phyloP scores from a whole-genome alignment of 2,329 filamentous ascomycete genomes.

The Amylocarpus encephaloides region DNA sequence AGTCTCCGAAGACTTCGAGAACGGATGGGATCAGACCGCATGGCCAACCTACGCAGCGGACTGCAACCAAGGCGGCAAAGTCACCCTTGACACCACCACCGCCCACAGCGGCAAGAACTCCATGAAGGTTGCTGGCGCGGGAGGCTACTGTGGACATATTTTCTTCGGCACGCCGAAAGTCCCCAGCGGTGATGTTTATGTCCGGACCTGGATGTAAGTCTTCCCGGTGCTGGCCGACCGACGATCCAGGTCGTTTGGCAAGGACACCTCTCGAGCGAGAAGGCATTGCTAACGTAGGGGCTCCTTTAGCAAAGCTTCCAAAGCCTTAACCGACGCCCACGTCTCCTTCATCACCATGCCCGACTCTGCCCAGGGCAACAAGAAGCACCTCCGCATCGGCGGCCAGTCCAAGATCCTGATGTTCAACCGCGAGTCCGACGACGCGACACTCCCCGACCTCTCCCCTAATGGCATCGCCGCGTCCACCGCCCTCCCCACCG shows the following conservation, averaged over 20 bases:
- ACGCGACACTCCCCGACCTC: conserved; percentile 55
- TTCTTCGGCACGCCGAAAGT: conserved; percentile 54
- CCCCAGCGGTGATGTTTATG: conserved; percentile 51
- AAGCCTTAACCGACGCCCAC: conserved; percentile 51
- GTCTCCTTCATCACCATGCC: conserved; percentile 60
- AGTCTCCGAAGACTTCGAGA: conserved; percentile 50
- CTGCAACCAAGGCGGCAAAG: conserved; percentile 51
- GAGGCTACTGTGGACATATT: conserved; percentile 52
- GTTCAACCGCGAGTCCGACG: conserved; percentile 59
- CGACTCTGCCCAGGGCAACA: conserved; percentile 46
- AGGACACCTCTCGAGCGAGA: not conserved
- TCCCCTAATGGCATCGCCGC: conserved; percentile 52
- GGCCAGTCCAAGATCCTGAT: conserved; percentile 55
- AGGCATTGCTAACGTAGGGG: conserved; percentile 19
- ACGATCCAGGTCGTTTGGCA: no score
- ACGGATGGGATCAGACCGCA: conserved; percentile 48
- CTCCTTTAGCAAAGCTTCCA: conserved; percentile 44
- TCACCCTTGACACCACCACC: conserved; percentile 49
- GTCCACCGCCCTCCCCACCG: conserved; percentile 44
- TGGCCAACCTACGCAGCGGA: conserved; percentile 55
- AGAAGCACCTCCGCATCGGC: conserved; percentile 56
- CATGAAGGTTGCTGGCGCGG: conserved; percentile 45
- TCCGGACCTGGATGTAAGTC: conserved; percentile 49
- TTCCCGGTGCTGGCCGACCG: no score
- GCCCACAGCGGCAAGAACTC: conserved; percentile 52